Evolutionary conservation across 257 asterid genomes (phyloP), one percentile per base, ranked within the genome.

Genomic region (Rubia yunnanensis): DNA sequence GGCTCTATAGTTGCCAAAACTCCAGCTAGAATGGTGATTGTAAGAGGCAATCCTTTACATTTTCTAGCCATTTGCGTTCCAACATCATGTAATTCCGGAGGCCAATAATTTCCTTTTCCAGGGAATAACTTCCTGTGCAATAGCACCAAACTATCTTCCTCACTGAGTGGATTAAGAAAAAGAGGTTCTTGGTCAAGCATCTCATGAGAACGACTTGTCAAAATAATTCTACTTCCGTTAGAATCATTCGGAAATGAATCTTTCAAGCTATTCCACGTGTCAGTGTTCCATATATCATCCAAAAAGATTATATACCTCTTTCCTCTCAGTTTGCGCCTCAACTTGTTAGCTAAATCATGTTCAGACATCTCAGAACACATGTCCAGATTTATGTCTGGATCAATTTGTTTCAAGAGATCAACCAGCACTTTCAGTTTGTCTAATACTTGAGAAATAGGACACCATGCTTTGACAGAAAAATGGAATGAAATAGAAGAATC

Each of bases 391-490:
- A 31, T 31, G 34, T 13, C 14, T 1, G 58, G 30, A 52, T 52
- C 28, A 52, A 52, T 52, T 20, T 52, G 30, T 1, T 22, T 20
- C 23, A 52, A 52, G 8, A 52, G 58, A 9, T 52, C 58, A 52
- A 52, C 5, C 11, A 20, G 9, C 58, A 52, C 28, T 52, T 52
- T 52, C 58, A 18, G 22, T 22, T 52, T 52, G 30, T 52, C 28
- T 22, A 52, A 3, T 20, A 52, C 55, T 67, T 36, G 54, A 56
- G 71, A 67, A 55, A 66, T 27, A 20, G 11, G 2, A 34, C 63
- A 53, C 63, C 61, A 66, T 9, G 23, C 54, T 52, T 23, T 28
- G 0, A 5, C 5, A n/a, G 9, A 1, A 35, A 67, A 67, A 54
- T 35, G 35, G 22, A 0, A 1, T 1, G 2, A 1, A 15, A 67